Evolutionary conservation across 2,329 filamentous ascomycete species (phyloP).

Genomic region (Phialophora verrucosa): DNA sequence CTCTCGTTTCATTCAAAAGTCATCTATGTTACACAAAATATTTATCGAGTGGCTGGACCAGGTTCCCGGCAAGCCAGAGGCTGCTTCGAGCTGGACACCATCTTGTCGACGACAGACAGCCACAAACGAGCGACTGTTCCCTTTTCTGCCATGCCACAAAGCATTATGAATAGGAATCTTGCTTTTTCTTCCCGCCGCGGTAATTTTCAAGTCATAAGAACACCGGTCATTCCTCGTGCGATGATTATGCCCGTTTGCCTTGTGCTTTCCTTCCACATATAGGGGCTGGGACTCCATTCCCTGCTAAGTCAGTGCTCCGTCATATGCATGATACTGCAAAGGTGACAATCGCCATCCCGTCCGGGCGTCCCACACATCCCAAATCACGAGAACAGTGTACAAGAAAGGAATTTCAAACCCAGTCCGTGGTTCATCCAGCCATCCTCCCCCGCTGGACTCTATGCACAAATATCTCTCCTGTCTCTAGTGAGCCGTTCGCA

Average conservation of each 20-base stretch:
- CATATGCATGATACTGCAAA: conserved; percentile 31
- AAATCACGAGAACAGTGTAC: conserved; percentile 33
- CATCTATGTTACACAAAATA: conserved; percentile 16
- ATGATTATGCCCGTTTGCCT: conserved; percentile 27
- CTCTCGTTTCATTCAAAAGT: conserved; percentile 13
- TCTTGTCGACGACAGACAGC: neutral
- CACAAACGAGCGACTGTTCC: conserved; percentile 6
- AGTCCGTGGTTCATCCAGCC: conserved; percentile 10
- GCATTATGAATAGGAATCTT: conserved; percentile 31
- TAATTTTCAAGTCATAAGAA: conserved; percentile 23
- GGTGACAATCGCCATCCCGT: conserved; percentile 25
- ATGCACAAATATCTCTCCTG: conserved; percentile 11
- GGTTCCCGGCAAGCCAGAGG: neutral
- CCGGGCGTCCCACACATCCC: conserved; percentile 16
- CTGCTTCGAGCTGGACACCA: neutral
- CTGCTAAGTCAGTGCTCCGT: conserved; percentile 23
- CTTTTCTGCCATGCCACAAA: conserved; percentile 16
- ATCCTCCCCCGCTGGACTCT: conserved; percentile 9
- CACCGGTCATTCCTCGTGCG: conserved; percentile 35
- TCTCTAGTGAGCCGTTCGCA: conserved; percentile 29
- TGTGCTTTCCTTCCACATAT: conserved; percentile 22
- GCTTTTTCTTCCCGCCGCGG: conserved; percentile 23
- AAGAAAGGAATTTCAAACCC: conserved; percentile 33
- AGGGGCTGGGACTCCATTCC: conserved; percentile 7
- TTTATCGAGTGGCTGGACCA: neutral